Base-by-base conservation (phyloP, 352 stramenopile species). In the Globisporangium cystogenes region DNA sequence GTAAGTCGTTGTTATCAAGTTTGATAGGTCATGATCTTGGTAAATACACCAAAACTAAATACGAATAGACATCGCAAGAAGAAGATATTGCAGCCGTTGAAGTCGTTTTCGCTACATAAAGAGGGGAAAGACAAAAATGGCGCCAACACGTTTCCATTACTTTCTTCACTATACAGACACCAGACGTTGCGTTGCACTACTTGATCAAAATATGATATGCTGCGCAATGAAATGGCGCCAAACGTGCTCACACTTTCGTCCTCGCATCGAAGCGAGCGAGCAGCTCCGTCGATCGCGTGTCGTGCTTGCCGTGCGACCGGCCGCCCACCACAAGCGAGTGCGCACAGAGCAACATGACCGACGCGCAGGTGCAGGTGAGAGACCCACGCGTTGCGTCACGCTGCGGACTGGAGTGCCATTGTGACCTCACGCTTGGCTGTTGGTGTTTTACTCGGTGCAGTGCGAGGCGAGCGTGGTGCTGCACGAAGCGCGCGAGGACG, bases 381-480 rank as follows among this genome's bases (percentile, higher is more conserved):
- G 15, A 15, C 40, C 3, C 12, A 12, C 33, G 33, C 33, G 15
- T 39, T 18, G 14, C 33, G 33, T 12, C 33, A 29, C 20, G 3
- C 6, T 14, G 42, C 5, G 42, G 18, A 42, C 26, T 27, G 1
- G 10, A 1, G 20, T 29, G 12, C 27, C 46, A 36, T 26, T 20
- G 15, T 12, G 20, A 10, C 8, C 29, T 20, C 29, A 26, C 23
- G 20, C 20, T 24, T 20, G 33, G 14, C 33, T 11, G 8, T 10
- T n/a, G n/a, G 8, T 12, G 4, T 23, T 23, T 23, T 15, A 2
- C 5, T 6, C 15, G 36, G 21, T 40, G 12, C 57, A 90, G 81
- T 91, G 81, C 53, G 54, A 70, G 7, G 71, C 62, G 33, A 61
- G 66, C 43, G 81, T 90, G 27, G 66, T 76, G 53, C 58, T 90